Evolutionary conservation across 1,139 yeast species (phyloP), one percentile per base, ranked within the genome.

Genomic region (Saccharomyces hybrid): DNA sequence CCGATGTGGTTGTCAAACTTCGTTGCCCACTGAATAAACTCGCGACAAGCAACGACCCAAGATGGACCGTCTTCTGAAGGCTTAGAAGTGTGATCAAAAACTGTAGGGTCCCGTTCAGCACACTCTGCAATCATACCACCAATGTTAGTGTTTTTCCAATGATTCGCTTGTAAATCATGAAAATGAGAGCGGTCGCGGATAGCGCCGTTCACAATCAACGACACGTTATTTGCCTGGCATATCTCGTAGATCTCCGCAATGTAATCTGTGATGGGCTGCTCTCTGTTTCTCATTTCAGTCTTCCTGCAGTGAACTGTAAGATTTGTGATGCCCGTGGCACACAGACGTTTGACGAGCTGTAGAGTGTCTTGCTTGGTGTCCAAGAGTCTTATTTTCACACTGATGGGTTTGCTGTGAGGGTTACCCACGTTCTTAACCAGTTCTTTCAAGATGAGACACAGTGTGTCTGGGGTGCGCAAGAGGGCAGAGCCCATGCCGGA

Each of bases 401-500:
- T 86, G 57, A 93, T 89, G 28, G 96, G 88, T 62, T 89, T 88
- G 25, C 77, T 72, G 63, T 80, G 71, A 3, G 95, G 95, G 55
- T 72, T 76, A 5, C 99, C 99, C 1, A 93, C 93, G 59, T 89
- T 78, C 26, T 77, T 76, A 1, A 93, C 97, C 53, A 93, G 74
- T 13, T 79, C 78, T 2, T 72, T 70, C 56, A 93, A 73, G 38
- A 93, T 93, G 19, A 78, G 77, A 62, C 84, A 86, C 32, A 93
- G 75, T 49, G 80, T 72, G 49, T 88, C 96, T 0, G 98, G 97
- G 0, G 91, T 88, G 49, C 79, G 75, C 56, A 93, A 75, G 50
- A 93, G 75, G 0, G 96, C 97, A 2, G 98, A 97, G 4, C 99
- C 99, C 98, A 93, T 93, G 1, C 99, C 99, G 0, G 95, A 79